These are phyloP conservation scores for Trametes versicolor DNA, from an alignment of 1,284 basidiomycete species.

Conservation along the genomic window DNA sequence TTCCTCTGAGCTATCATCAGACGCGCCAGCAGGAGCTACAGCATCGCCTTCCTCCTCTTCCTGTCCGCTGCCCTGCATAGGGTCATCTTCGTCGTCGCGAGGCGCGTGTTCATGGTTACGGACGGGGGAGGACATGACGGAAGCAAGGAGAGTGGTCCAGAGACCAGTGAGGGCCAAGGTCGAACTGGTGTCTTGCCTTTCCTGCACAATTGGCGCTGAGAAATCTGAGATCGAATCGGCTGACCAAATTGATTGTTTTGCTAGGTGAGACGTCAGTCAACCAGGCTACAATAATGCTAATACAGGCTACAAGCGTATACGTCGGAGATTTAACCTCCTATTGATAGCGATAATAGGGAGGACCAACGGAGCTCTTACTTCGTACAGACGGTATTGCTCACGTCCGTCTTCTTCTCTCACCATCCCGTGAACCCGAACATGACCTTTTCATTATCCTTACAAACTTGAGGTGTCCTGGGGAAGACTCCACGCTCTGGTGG, in stretches of 20 bases:
- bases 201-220: constrained; percentile 17
- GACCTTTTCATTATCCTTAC: too few species aligned
- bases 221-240: constrained; percentile 27
- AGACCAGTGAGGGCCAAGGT: constrained; percentile 26
- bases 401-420: too few species aligned
- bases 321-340: too few species aligned
- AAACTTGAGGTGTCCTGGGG: too few species aligned
- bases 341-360: too few species aligned
- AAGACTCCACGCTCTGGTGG: too few species aligned
- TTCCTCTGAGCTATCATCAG: constrained; percentile 89
- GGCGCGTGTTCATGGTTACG: constrained; percentile 43
- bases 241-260: background rate
- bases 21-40: constrained; percentile 49
- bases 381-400: too few species aligned
- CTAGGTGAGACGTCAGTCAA: too few species aligned
- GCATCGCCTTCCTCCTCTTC: constrained; percentile 62
- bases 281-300: too few species aligned
- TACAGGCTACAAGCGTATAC: too few species aligned
- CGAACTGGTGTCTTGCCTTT: constrained; percentile 24
- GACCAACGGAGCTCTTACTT: too few species aligned
- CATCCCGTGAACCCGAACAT: too few species aligned
- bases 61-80: constrained; percentile 61
- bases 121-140: constrained; percentile 65
- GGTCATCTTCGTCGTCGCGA: constrained; percentile 58
- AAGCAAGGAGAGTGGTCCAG: constrained; percentile 28